Base-by-base conservation (phyloP, 164 flowering plant genomes). In the Vitis riparia region DNA sequence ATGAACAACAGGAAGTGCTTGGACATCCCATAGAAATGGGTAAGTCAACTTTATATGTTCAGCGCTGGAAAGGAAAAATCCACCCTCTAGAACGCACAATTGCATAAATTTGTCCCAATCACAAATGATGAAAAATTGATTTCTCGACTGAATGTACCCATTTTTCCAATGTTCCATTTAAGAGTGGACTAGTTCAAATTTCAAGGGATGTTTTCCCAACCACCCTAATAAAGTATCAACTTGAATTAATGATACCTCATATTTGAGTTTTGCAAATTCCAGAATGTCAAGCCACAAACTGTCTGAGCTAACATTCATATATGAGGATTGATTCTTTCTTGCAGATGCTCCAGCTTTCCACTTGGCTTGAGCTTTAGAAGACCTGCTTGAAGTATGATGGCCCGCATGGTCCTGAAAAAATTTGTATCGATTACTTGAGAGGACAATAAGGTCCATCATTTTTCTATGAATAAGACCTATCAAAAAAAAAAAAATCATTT, bases 231-330 rank as follows among this genome's bases (percentile, higher is more conserved):
- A 5, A 32, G 3, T 7, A 58, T 53, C 16, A 47, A 32, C 32
- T 52, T 47, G 27, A 55, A 50, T 61, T 68, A 17, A 27, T 9
- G n/a, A 66, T 83, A 96, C 99, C 99, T 89, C 86, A 85, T 96
- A 93, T 77, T 96, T 96, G 62, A 77, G 68, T 74, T 88, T 92
- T 62, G 97, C 87, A 71, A 96, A 90, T 67, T 88, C 96, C 51
- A 78, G 75, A 74, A 96, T 89, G 65, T 91, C 93, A 73, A 84
- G 79, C 99, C 99, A 96, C n/a, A 96, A 72, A 63, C 77, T 70
- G 8, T 87, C 92, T 55, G 97, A 84, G 69, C 84, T 83, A 17
- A 89, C 63, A 70, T 70, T 83, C 78, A 73, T 68, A 79, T 82
- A 87, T 11, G 84, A 72, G 11, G 89, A 80, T 23, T 73, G 85